These are phyloP conservation scores for Penicillium hesseltinei DNA, from an alignment of 2,329 filamentous ascomycete genomes.

Conservation along the genomic window DNA sequence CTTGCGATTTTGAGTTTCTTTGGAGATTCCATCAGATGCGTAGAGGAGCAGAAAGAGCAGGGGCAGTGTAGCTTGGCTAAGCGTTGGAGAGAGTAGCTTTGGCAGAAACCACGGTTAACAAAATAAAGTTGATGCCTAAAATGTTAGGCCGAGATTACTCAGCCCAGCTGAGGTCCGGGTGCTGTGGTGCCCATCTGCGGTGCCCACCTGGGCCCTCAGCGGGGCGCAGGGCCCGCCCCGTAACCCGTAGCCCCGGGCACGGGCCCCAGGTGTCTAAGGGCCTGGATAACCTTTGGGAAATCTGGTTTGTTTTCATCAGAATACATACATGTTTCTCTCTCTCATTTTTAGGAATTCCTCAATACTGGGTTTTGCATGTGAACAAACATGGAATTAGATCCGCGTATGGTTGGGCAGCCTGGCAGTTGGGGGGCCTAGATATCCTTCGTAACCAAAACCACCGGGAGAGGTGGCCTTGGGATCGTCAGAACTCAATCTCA, in stretches of 20 bases:
- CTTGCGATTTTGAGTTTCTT: conserved; percentile 13
- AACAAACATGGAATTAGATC: not conserved
- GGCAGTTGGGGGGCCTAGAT: not conserved
- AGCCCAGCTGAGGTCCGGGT: not conserved
- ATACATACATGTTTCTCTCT: not conserved
- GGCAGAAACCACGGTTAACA: not conserved
- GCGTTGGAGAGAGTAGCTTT: not conserved
- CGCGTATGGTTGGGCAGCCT: not conserved
- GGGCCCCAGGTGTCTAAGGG: not conserved
- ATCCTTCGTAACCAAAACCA: not conserved
- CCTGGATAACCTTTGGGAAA: not conserved
- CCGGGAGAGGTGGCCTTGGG: not conserved
- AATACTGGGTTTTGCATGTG: not conserved
- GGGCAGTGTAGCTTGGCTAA: not conserved
- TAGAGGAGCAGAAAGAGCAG: not conserved
- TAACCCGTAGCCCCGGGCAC: not conserved
- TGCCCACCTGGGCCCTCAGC: not conserved
- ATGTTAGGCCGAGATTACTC: not conserved
- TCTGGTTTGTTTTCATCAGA: not conserved
- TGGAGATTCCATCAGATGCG: not conserved
- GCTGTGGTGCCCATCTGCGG: no score
- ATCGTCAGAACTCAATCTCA: not conserved
- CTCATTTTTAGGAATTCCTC: not conserved
- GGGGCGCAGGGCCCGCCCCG: not conserved
- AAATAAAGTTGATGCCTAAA: not conserved